A percentile compares a stretch with the other conserved stretches of the same genome.
phyloP scores from a whole-genome alignment of 805 yeast genomes.

The Kuraishia hungarica region DNA sequence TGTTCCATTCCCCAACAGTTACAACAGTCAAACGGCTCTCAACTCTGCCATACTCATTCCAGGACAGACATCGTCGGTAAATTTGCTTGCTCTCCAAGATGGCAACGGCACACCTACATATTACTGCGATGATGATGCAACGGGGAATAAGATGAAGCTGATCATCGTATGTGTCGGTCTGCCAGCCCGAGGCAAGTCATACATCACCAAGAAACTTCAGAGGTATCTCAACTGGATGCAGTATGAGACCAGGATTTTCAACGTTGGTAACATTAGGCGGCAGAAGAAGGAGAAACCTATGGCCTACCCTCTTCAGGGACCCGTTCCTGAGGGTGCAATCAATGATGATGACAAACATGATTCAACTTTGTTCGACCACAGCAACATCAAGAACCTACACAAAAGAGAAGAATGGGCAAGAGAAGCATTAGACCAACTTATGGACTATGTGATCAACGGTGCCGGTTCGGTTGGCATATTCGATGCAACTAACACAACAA shows the following conservation, averaged over 20 bases:
- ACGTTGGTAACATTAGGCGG: slow-evolving; percentile 69
- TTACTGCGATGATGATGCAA: slow-evolving; percentile 5
- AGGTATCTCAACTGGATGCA: slow-evolving; percentile 53
- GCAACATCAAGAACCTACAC: slow-evolving; percentile 30
- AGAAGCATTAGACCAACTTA: slow-evolving; percentile 36
- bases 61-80: slow-evolving; percentile 15
- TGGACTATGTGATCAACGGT: slow-evolving; percentile 31
- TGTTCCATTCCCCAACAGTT: neutral
- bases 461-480: slow-evolving; percentile 47
- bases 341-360: slow-evolving; percentile 25
- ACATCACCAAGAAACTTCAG: slow-evolving; percentile 56
- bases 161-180: slow-evolving; percentile 68
- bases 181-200: slow-evolving; percentile 74
- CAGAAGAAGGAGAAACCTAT: slow-evolving; percentile 37
- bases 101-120: slow-evolving; percentile 3
- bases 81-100: neutral
- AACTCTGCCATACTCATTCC: slow-evolving; percentile 19
- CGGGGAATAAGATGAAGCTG: slow-evolving; percentile 30
- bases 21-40: slow-evolving; percentile 7
- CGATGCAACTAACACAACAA: slow-evolving; percentile 53
- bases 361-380: slow-evolving; percentile 33
- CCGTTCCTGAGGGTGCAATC: slow-evolving; percentile 14
- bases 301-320: slow-evolving; percentile 25
- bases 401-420: slow-evolving; percentile 45
- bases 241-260: slow-evolving; percentile 57